Evolutionary conservation across 768 basidiomycete genomes (phyloP), one percentile per base, ranked within the genome.

Genomic region (Agaricus blazei): DNA sequence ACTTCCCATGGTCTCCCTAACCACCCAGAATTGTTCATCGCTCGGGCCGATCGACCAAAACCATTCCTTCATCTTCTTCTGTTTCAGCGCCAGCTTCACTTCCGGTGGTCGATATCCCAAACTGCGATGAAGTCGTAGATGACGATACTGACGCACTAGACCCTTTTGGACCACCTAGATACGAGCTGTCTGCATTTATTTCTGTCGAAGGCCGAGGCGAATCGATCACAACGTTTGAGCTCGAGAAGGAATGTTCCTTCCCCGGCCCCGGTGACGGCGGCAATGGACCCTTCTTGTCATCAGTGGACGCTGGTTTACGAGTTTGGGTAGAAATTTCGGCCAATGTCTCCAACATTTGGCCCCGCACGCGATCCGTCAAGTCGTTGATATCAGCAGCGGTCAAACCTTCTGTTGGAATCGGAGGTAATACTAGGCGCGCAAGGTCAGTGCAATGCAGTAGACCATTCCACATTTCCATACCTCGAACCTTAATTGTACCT

Each of bases 41-140:
- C 48, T 49, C 60, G 11, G 88, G 88, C 55, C 84, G 77, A 40
- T 83, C 85, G 49, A 92, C 83, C 28, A 91, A 66, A 56, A 92
- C 80, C 84, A 91, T 85, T 5, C 87, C 90, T 63, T 92, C 90
- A 56, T 93, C 90, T 64, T 87, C 85, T 65, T 93, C 90, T 38
- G 89, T 91, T 62, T 90, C 88, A 24, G 73, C 74, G 8, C 85
- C 86, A 59, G 79, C 78, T 64, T 85, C 85, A 59, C 85, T 89
- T 43, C 73, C 71, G 31, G 76, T 70, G 27, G 76, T 70, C 45
- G 65, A 63, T 59, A 68, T 75, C 53, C 53, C 47, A 5, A 46
- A 45, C 31, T 54, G 53, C 46, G 54, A 56, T 37, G 65, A 68
- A 15, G 65, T 65, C 0, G 68, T 58, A 5, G 70, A 69, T 3